Evolutionary conservation across 345 rosid species (phyloP), one percentile per base, ranked within the genome.

Genomic region (Eutrema japonicum): DNA sequence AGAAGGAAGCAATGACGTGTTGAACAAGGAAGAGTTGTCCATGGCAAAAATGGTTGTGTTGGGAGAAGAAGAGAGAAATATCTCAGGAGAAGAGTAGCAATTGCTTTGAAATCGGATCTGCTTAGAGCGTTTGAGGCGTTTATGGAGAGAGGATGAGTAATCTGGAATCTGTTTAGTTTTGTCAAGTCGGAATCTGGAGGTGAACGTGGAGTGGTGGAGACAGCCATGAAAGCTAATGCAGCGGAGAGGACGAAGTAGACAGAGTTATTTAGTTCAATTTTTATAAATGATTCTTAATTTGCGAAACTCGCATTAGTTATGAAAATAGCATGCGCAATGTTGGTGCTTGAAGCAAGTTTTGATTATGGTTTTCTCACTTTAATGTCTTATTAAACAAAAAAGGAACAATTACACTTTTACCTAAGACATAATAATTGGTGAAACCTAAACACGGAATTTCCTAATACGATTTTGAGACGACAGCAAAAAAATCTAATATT

Each of bases 1-100:
- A 7, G 86, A 88, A 73, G 86, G 76, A 66, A 54, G 66, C 33
- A 89, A 75, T 72, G 84, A 62, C 75, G 82, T 64, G 56, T 79
- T 84, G 72, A 75, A 70, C 13, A 89, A 76, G 77, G 81, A 79
- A 14, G 93, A 47, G 68, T 94, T 95, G n/a, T 80, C 64, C 66
- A 91, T 80, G 49, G 91, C 95, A 38, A 94, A 94, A 75, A 94
- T 75, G 48, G 96, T 94, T 33, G 85, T 66, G 66, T 86, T 82
- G 0, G 83, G 82, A 48, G 91, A 83, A 45, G 91, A 82, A 38
- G 79, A 75, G 51, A 85, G 80, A 80, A 88, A 85, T 72, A 79
- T 79, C 66, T 88, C 87, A 0, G 80, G 58, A 94, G 85, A 60
- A 87, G 82, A 65, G 90, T 64, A 18, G 93, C 89, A 40, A 89